Evolutionary conservation across 2,329 filamentous ascomycete species (phyloP).

Genomic region (Penicillium sp.): DNA sequence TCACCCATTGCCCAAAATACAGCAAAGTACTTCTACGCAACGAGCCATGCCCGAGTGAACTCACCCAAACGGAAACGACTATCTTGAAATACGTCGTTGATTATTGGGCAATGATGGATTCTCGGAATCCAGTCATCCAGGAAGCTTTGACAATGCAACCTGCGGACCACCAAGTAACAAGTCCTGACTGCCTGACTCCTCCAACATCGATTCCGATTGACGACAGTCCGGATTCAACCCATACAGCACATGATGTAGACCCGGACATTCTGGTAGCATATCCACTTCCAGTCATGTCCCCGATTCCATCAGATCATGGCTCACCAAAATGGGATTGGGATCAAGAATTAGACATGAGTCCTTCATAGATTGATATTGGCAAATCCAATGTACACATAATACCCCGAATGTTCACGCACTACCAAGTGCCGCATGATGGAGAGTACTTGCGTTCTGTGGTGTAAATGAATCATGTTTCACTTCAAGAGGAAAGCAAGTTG

Average conservation of each 20-base stretch:
- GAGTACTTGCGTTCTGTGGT: too few relatives aligned
- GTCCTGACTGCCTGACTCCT: conserved; percentile 9
- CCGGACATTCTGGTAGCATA: conserved; percentile 13
- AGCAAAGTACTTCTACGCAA: conserved; percentile 17
- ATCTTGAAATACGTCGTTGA: conserved; percentile 16
- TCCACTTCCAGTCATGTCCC: conserved; percentile 14
- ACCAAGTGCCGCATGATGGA: too few relatives aligned
- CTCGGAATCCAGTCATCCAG: conserved; percentile 18
- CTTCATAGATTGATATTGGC: background rate
- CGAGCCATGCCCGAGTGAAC: conserved; percentile 11
- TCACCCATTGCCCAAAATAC: conserved; percentile 16
- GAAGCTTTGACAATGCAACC: background rate
- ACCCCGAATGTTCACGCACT: background rate
- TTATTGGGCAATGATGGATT: conserved; percentile 25
- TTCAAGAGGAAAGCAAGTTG: too few relatives aligned
- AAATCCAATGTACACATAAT: background rate
- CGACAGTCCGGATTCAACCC: background rate
- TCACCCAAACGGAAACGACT: conserved; percentile 14
- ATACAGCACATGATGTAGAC: conserved; percentile 3
- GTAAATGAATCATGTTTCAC: too few relatives aligned
- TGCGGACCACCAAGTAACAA: background rate
- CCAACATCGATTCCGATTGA: background rate
- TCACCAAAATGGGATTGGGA: conserved; percentile 18
- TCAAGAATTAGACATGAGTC: conserved; percentile 8
- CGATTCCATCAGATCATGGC: conserved; percentile 10